Conservation (phyloP, 2,329 filamentous ascomycete species). For the Cladophialophora bantiana region DNA sequence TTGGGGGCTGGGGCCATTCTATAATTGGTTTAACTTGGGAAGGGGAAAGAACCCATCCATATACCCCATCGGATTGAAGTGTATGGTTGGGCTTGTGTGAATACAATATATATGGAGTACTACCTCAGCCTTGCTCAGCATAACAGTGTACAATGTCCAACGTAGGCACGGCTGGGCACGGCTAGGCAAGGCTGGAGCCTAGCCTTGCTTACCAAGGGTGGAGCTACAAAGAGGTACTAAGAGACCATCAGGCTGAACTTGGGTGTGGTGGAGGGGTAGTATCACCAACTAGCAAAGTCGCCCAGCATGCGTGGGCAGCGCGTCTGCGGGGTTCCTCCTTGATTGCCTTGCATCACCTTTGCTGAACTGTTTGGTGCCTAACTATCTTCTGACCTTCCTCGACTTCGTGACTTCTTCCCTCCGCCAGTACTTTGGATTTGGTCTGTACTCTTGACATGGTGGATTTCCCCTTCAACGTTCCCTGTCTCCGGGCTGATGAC, state of each 20-base stretch:
- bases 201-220: conserved; percentile 13
- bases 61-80: conserved; percentile 26
- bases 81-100: conserved; percentile 32
- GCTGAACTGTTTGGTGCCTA: conserved; percentile 6
- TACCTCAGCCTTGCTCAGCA: conserved; percentile 8
- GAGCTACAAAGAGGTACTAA: not conserved
- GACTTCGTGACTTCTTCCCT: not conserved
- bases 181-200: conserved; percentile 7
- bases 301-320: conserved; percentile 4
- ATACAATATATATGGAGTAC: conserved; percentile 21
- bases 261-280: not conserved
- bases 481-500: not conserved
- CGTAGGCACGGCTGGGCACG: not conserved
- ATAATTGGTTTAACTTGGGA: conserved; percentile 25
- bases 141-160: too few species aligned
- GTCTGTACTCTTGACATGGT: not conserved
- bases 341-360: conserved; percentile 5
- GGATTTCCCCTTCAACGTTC: not conserved
- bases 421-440: not conserved
- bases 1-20: conserved; percentile 19
- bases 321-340: conserved; percentile 22
- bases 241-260: not conserved
- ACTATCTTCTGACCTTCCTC: not conserved
- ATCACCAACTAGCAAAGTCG: not conserved
- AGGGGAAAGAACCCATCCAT: conserved; percentile 22